These are phyloP conservation scores for Leucosporidium scottii DNA, from an alignment of 768 basidiomycete genomes.

Conservation along the genomic window DNA sequence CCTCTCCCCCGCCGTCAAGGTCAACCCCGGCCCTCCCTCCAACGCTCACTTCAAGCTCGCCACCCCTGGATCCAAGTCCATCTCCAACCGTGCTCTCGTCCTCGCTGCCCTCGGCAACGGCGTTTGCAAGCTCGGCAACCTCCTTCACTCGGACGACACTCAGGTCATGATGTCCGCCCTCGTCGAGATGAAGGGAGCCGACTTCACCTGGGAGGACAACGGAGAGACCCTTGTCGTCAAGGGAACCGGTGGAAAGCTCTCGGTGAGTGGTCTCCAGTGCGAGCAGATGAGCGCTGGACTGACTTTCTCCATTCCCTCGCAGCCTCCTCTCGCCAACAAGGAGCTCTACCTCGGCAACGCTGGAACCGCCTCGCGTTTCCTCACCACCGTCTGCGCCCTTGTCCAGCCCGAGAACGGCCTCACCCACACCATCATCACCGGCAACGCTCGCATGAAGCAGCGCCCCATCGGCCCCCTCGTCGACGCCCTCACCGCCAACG, in stretches of 20 bases:
- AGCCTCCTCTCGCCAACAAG: conserved; percentile 64
- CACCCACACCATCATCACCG: conserved; percentile 73
- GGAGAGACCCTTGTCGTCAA: conserved; percentile 90
- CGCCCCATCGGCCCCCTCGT: conserved; percentile 94
- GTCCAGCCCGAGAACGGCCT: conserved; percentile 52
- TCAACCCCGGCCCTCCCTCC: conserved; percentile 55
- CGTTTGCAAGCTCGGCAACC: conserved; percentile 76
- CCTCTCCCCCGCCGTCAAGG: conserved; percentile 68
- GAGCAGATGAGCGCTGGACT: background rate
- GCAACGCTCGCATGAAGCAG: conserved; percentile 98
- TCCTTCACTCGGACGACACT: conserved; percentile 95
- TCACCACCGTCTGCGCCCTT: conserved; percentile 90
- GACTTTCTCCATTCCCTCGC: background rate
- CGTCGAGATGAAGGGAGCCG: conserved; percentile 80
- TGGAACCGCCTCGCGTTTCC: conserved; percentile 94
- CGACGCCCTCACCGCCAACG: conserved; percentile 74
- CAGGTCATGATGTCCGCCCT: conserved; percentile 98
- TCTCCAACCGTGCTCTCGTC: conserved; percentile 88
- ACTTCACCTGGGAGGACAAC: conserved; percentile 89
- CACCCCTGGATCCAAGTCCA: conserved; percentile 92
- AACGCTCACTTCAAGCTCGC: conserved; percentile 58
- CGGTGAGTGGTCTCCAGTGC: conserved; percentile 38
- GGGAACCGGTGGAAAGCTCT: conserved; percentile 73
- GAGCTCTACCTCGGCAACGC: conserved; percentile 95
- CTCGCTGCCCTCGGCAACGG: conserved; percentile 86